Conservation (phyloP, 305 asterid genomes). For the Plantago lanceolata region DNA sequence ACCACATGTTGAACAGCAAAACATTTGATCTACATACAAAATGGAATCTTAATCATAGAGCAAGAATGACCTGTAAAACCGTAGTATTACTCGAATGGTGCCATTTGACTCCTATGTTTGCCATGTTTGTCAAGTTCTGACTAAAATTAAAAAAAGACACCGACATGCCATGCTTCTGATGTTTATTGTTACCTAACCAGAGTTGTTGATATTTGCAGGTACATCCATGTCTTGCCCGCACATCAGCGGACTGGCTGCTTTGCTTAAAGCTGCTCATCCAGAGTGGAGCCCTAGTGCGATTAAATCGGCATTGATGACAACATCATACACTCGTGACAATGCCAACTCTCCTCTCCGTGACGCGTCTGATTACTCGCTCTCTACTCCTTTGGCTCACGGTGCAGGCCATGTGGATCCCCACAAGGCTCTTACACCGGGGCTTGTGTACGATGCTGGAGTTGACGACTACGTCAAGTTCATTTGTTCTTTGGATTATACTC, state of each 20-base stretch:
- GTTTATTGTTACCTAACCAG: neutral
- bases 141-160: neutral
- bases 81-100: neutral
- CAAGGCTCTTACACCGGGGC: conserved; percentile 76
- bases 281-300: conserved; percentile 78
- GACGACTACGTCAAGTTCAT: conserved; percentile 69
- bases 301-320: conserved; percentile 76
- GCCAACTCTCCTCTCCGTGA: conserved; percentile 61
- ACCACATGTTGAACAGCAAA: conserved; percentile 1
- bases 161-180: conserved; percentile 4
- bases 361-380: conserved; percentile 44
- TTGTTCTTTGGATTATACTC: conserved; percentile 65
- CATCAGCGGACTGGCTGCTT: conserved; percentile 66
- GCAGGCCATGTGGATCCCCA: conserved; percentile 85
- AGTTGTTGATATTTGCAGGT: conserved; percentile 31
- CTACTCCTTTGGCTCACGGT: conserved; percentile 70
- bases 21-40: conserved; percentile 1
- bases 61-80: conserved; percentile 24
- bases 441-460: conserved; percentile 57
- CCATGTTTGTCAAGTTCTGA: neutral
- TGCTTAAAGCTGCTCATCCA: conserved; percentile 65
- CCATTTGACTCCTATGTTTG: conserved; percentile 1
- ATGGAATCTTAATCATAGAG: conserved; percentile 20
- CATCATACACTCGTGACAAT: conserved; percentile 60
- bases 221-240: conserved; percentile 98